Base-by-base conservation (phyloP, 2,329 filamentous ascomycete genomes). In the Colletotrichum magnum region DNA sequence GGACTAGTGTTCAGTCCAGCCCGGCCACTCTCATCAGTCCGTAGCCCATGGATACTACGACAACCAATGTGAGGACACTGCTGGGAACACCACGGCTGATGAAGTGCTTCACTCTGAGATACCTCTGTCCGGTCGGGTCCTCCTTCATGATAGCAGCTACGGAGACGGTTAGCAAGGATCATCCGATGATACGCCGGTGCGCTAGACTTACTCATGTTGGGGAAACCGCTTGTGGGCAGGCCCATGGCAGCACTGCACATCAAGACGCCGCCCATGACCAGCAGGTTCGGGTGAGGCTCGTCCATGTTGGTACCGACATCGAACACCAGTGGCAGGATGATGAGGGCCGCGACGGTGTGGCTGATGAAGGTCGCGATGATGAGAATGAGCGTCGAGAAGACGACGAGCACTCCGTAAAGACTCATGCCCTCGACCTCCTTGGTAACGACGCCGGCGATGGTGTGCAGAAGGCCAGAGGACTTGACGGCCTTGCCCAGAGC, bases 201-300 rank as follows among this genome's bases (percentile, higher is more conserved):
- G 15, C 57, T 45, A 43, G 12, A 53, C 94, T 87, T 89, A 97
- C 95, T 99, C 96, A 99, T 99, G 75, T 99, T 99, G 2, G 96
- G 96, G 83, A 99, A 99, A 9, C 96, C 97, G 78, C 92, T 95
- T 0, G 96, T 99, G 3, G 96, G 96, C 80, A 99, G 81, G 13
- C 92, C 96, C 96, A 99, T 99, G 2, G 94, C 96, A n/a, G 95
- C 95, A 73, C 92, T 95, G 78, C 96, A 98, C 94, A 99, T 99
- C 72, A 99, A 83, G 12, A 97, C 95, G 63, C 93, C 92, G 0
- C 91, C 93, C 95, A 99, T 98, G 71, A 99, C 96, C 68, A 99
- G 84, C 69, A 99, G 82, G 80, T 98, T 98, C 9, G 96, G 95
- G 78, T 97, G 94, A 32, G 95, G 95, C 78, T 97, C 87, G 3